These are phyloP conservation scores for Candida argentea DNA, from an alignment of 805 yeast species.

Conservation along the genomic window DNA sequence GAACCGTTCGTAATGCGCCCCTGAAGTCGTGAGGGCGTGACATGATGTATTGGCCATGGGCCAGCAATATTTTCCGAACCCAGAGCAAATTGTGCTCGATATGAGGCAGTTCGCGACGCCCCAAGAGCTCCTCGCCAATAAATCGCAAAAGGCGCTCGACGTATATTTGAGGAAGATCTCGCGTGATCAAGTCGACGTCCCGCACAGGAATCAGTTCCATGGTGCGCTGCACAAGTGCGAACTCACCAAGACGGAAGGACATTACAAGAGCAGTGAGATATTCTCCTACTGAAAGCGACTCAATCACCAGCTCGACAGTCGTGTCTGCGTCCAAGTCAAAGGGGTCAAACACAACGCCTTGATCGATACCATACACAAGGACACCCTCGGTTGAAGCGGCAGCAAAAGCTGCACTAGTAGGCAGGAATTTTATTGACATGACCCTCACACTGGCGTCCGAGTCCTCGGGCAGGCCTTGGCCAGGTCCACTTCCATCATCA, in stretches of 20 bases:
- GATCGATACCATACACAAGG: slow-evolving; percentile 71
- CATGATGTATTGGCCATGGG: slow-evolving; percentile 71
- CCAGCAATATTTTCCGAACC: slow-evolving; percentile 57
- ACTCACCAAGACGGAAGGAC: slow-evolving; percentile 89
- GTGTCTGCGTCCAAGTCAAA: slow-evolving; percentile 88
- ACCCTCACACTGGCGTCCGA: slow-evolving; percentile 73
- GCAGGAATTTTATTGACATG: slow-evolving; percentile 70
- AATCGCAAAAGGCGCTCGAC: slow-evolving; percentile 57
- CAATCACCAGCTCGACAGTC: slow-evolving; percentile 69
- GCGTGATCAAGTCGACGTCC: slow-evolving; percentile 58
- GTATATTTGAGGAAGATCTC: slow-evolving; percentile 71
- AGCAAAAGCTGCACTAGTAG: slow-evolving; percentile 83
- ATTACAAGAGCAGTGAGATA: slow-evolving; percentile 75
- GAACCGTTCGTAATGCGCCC: slow-evolving; percentile 57
- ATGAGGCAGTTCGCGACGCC: slow-evolving; percentile 56
- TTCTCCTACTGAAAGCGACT: slow-evolving; percentile 47
- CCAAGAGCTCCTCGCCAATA: slow-evolving; percentile 49
- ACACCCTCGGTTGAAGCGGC: slow-evolving; percentile 95
- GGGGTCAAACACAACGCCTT: slow-evolving; percentile 75
- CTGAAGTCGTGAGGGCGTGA: slow-evolving; percentile 52
- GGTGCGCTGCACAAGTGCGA: slow-evolving; percentile 56
- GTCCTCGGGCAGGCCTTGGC: slow-evolving; percentile 64
- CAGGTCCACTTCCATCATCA: slow-evolving; percentile 77
- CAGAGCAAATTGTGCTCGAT: slow-evolving; percentile 77
- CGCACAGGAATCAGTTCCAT: slow-evolving; percentile 64